Base-by-base conservation (phyloP, 306 rosid genomes). In the Purshia tridentata region DNA sequence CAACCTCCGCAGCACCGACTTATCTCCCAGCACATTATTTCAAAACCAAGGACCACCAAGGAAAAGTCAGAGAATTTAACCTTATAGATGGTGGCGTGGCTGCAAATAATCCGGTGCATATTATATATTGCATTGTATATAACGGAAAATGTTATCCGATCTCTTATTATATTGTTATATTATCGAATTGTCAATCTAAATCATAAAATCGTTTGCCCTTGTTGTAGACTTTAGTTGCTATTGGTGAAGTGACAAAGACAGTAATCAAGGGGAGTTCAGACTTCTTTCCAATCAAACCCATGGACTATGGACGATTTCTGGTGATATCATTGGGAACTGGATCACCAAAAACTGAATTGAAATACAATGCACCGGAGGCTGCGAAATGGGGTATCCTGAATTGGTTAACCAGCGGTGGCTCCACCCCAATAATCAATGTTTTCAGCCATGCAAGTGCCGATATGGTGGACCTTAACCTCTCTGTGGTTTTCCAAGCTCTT, bases 1-100 rank as follows among this genome's bases (percentile, higher is more conserved):
- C 81, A n/a, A 90, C 96, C 11, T 87, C 92, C 0, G 96, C 96
- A 9, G 92, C 96, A 15, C 96, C 96, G 13, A 90, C 96, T n/a
- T 85, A 87, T 77, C 70, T 87, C 53, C 96, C 96, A 4, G 86
- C 96, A 73, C 84, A 90, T 79, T 74, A 63, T 77, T 87, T 90
- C 29, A 61, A 85, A 70, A 84, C 85, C 53, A 50, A 76, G 50
- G 73, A 82, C 18, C 15, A 8, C 0, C n/a, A n/a, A n/a, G 11
- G 56, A 0, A 11, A 56, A 4, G 72, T 79, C 0, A 58, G 80
- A 53, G 72, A 87, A 37, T 90, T 85, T 18, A 50, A 90, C 79
- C 96, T 87, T 3, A 65, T 84, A 9, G 96, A 89, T 13, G 92
- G 96, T 6, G 96, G 92, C 1, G 83, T 90, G 9, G 89, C 92